These are phyloP conservation scores for Zoysia pacifica DNA, from an alignment of 176 grass and related monocot species.

Conservation along the genomic window DNA sequence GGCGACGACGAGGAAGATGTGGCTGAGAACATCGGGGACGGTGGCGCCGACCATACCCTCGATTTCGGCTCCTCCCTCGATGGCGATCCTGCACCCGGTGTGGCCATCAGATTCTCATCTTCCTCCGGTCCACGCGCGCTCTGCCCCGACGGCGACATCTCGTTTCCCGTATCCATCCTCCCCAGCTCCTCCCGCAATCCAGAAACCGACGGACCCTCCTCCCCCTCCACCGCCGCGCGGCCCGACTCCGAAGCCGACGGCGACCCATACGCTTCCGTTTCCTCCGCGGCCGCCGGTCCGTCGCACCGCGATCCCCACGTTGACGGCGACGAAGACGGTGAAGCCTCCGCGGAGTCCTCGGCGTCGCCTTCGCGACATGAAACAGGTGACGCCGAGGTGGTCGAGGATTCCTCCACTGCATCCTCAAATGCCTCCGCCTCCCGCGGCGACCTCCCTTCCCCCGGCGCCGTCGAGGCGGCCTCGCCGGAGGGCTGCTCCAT, in stretches of 20 bases:
- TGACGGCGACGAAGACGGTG: slow-evolving; percentile 9
- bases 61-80: slow-evolving; percentile 30
- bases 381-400: slow-evolving; percentile 26
- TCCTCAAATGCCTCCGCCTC: slow-evolving; percentile 41
- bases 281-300: slow-evolving; percentile 14
- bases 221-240: not conserved
- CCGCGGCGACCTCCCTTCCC: slow-evolving; percentile 27
- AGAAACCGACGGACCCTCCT: slow-evolving; percentile 23
- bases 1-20: slow-evolving; percentile 40
- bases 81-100: slow-evolving; percentile 19
- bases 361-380: not conserved
- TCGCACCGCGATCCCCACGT: slow-evolving; percentile 11
- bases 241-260: slow-evolving; percentile 30
- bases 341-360: not conserved
- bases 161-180: slow-evolving; percentile 15
- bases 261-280: slow-evolving; percentile 26
- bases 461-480: slow-evolving; percentile 21
- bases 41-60: slow-evolving; percentile 36
- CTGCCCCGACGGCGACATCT: slow-evolving; percentile 15
- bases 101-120: slow-evolving; percentile 28
- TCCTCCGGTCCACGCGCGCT: slow-evolving; percentile 34
- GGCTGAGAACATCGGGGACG: slow-evolving; percentile 29
- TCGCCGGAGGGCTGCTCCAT: slow-evolving; percentile 47
- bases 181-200: slow-evolving; percentile 9
- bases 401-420: slow-evolving; percentile 33